phyloP scores from a whole-genome alignment of 306 rosid genomes.

The Malus domestica region ASM211411v1 NC_041792.1:5714001-5714500 shows the following conservation, averaged over 20 bases:
- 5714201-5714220: not conserved
- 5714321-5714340: not conserved
- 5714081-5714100: constrained; percentile 7
- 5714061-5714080: constrained; percentile 13
- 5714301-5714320: constrained; percentile 20
- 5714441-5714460: not conserved
- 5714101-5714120: constrained; percentile 22
- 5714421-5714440: not conserved
- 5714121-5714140: constrained; percentile 20
- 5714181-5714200: constrained; percentile 19
- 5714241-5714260: constrained; percentile 25
- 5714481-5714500: constrained; percentile 34
- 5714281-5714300: constrained; percentile 36
- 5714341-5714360: not conserved
- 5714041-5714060: not conserved
- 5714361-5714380: not conserved
- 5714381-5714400: constrained; percentile 27
- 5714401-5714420: constrained; percentile 20
- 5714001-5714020: not conserved
- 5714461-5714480: constrained; percentile 3
- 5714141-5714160: constrained; percentile 32
- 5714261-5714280: constrained; percentile 46
- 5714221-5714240: constrained; percentile 26
- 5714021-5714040: not conserved
- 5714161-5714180: constrained; percentile 28